A percentile compares a stretch with the other conserved stretches of the same genome.
phyloP scores from a whole-genome alignment of 2,329 filamentous ascomycete species.

The Rutstroemia sp. region DNA sequence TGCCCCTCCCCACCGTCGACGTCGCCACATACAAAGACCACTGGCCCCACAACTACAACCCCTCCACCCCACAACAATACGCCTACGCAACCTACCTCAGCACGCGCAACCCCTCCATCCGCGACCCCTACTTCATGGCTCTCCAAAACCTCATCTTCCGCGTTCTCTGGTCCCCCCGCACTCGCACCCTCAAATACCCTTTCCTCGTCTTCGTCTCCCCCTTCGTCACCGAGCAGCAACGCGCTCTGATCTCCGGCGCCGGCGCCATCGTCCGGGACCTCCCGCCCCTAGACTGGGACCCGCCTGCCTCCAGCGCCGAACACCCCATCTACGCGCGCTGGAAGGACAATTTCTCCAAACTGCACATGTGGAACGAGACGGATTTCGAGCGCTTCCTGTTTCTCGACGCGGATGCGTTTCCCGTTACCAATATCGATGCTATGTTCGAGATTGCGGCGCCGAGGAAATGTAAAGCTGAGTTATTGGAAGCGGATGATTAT shows the following conservation, averaged over 20 bases:
- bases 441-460: slow-evolving; percentile 11
- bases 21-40: neutral
- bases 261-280: slow-evolving; percentile 13
- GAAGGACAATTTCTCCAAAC: slow-evolving; percentile 14
- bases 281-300: slow-evolving; percentile 9
- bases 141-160: slow-evolving; percentile 14
- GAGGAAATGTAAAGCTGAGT: neutral
- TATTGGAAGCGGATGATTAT: neutral
- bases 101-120: slow-evolving; percentile 8
- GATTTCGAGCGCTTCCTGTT: slow-evolving; percentile 12
- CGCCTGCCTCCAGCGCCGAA: neutral
- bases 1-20: neutral
- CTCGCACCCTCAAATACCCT: slow-evolving; percentile 6
- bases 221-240: slow-evolving; percentile 9
- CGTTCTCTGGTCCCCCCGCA: slow-evolving; percentile 10
- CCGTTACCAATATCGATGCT: slow-evolving; percentile 11
- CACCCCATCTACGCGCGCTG: slow-evolving; percentile 6
- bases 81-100: slow-evolving; percentile 14
- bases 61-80: slow-evolving; percentile 33
- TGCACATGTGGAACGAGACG: slow-evolving; percentile 13
- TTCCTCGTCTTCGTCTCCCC: slow-evolving; percentile 15
- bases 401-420: slow-evolving; percentile 14
- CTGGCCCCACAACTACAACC: slow-evolving; percentile 9
- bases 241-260: slow-evolving; percentile 9
- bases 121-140: slow-evolving; percentile 14